Conservation (phyloP, 2,329 filamentous ascomycete genomes). For the Alternaria ventricosa region DNA sequence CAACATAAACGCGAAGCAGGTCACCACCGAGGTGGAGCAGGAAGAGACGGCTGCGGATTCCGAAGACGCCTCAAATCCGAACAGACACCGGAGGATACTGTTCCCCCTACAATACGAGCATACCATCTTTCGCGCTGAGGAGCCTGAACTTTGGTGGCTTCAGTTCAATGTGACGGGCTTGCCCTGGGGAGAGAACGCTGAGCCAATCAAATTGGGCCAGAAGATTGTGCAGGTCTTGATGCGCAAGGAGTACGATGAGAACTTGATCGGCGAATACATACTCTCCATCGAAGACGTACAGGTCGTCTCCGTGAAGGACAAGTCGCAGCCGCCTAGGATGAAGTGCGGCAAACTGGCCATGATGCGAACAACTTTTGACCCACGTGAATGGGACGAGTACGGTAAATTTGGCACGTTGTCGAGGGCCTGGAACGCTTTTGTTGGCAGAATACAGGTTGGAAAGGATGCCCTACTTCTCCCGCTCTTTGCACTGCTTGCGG, state of each 20-base stretch:
- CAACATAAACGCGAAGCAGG: conserved; percentile 30
- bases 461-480: conserved; percentile 21
- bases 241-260: conserved; percentile 6
- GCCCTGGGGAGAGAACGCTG: not conserved
- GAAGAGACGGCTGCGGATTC: conserved; percentile 16
- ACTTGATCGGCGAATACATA: not conserved
- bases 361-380: conserved; percentile 31
- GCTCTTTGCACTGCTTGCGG: conserved; percentile 18
- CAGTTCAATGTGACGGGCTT: conserved; percentile 40
- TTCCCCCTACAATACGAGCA: conserved; percentile 38
- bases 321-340: conserved; percentile 31
- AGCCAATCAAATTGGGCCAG: conserved; percentile 21
- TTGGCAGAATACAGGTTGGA: conserved; percentile 19
- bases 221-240: conserved; percentile 37
- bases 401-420: conserved; percentile 35
- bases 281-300: conserved; percentile 34
- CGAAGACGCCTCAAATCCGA: conserved; percentile 7
- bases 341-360: conserved; percentile 37
- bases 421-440: conserved; percentile 20
- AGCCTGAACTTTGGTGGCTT: conserved; percentile 21
- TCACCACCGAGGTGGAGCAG: conserved; percentile 22
- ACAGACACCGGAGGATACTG: conserved; percentile 16
- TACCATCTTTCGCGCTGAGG: conserved; percentile 23
- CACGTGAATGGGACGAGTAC: conserved; percentile 39
- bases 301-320: conserved; percentile 26